Evolutionary conservation across 768 basidiomycete genomes (phyloP).

Genomic region (Tylopilus subfusipes): DNA sequence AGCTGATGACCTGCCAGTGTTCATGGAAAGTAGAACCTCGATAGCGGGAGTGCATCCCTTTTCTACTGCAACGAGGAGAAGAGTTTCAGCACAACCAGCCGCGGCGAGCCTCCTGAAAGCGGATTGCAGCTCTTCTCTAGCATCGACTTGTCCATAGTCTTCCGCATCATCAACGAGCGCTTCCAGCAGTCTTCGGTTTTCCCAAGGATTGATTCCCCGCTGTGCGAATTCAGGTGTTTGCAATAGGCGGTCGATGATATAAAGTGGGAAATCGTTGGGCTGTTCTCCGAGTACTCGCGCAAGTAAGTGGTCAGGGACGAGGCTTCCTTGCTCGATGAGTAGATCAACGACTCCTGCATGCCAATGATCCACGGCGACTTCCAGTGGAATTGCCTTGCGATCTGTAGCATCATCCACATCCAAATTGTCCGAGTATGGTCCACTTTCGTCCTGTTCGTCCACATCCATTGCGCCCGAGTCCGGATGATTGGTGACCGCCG

Average conservation of each 20-base stretch:
- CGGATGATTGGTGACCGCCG: not conserved
- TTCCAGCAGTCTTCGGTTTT: not conserved
- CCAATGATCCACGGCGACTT: slow-evolving; percentile 1
- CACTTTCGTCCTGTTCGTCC: not conserved
- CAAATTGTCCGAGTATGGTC: not conserved
- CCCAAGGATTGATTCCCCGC: not conserved
- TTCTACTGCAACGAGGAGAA: not conserved
- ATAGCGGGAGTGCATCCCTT: not conserved
- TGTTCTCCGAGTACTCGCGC: not conserved
- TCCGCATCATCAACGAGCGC: not conserved
- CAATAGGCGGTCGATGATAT: not conserved
- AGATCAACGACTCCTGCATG: not conserved
- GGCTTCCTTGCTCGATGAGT: not conserved
- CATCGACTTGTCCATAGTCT: not conserved
- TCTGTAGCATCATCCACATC: not conserved
- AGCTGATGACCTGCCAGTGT: too few species aligned
- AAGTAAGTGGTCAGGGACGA: not conserved
- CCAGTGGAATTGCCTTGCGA: not conserved
- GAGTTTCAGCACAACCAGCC: not conserved
- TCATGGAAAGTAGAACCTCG: not conserved
- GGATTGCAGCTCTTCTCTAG: not conserved
- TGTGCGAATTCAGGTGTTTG: not conserved
- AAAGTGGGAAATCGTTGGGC: not conserved
- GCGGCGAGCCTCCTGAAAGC: not conserved
- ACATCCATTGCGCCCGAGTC: not conserved